Conservation (phyloP, 768 basidiomycete genomes). For the Tricholoma flavovirens region DNA sequence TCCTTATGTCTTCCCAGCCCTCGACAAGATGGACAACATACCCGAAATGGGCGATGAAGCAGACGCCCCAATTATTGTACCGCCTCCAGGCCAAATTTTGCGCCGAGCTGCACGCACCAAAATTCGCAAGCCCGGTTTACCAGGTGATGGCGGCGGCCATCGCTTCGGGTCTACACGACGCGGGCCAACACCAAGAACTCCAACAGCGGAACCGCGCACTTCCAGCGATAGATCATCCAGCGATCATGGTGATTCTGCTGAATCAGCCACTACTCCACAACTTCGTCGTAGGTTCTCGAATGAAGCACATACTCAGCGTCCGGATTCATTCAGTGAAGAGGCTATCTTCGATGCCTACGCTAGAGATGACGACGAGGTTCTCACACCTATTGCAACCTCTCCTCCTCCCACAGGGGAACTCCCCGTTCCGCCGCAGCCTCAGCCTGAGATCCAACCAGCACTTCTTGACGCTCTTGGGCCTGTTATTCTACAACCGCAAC, state of each 20-base stretch:
- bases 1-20: slow-evolving; percentile 35
- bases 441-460: slow-evolving; percentile 25
- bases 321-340: slow-evolving; percentile 80
- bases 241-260: slow-evolving; percentile 55
- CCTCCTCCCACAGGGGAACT: slow-evolving; percentile 22
- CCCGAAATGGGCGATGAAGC: slow-evolving; percentile 70
- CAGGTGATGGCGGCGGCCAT: slow-evolving; percentile 77
- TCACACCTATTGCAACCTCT: slow-evolving; percentile 24
- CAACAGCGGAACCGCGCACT: slow-evolving; percentile 42
- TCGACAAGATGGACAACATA: slow-evolving; percentile 64
- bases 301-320: slow-evolving; percentile 39
- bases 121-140: slow-evolving; percentile 79
- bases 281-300: slow-evolving; percentile 43
- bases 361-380: slow-evolving; percentile 40
- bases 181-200: slow-evolving; percentile 24
- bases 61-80: slow-evolving; percentile 87
- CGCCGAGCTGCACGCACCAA: slow-evolving; percentile 91
- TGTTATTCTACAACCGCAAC: slow-evolving; percentile 62
- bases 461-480: slow-evolving; percentile 32
- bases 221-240: slow-evolving; percentile 71
- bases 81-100: slow-evolving; percentile 83
- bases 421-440: slow-evolving; percentile 12
- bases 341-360: slow-evolving; percentile 83
- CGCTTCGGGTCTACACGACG: slow-evolving; percentile 60
- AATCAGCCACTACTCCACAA: slow-evolving; percentile 26